A percentile compares a stretch with the other conserved stretches of the same genome.
phyloP scores from a whole-genome alignment of 2,329 filamentous ascomycete species.

The Monilinia fructicola region DNA sequence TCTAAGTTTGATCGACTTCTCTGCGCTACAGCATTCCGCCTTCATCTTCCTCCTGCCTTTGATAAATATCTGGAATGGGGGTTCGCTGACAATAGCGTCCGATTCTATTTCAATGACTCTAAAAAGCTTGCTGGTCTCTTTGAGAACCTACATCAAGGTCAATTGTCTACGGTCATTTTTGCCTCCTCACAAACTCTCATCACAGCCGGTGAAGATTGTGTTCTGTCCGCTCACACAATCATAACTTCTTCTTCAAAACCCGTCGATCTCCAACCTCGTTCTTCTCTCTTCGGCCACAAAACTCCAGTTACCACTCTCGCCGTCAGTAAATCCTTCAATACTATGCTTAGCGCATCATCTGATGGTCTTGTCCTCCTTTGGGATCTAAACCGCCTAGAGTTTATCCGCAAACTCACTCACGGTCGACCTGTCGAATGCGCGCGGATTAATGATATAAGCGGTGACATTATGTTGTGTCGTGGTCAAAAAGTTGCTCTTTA shows the following conservation, averaged over 20 bases:
- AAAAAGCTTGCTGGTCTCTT: conserved; percentile 83
- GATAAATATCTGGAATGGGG: conserved; percentile 97
- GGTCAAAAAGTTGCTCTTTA: conserved; percentile 75
- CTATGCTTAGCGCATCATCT: conserved; percentile 77
- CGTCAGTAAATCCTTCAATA: conserved; percentile 83
- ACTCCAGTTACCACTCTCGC: conserved; percentile 78
- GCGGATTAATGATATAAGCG: conserved; percentile 84
- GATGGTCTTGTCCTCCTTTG: conserved; percentile 86
- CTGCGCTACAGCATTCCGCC: conserved; percentile 77
- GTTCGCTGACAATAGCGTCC: conserved; percentile 86
- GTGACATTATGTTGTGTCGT: conserved; percentile 83
- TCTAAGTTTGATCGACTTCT: conserved; percentile 79
- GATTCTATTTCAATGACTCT: conserved; percentile 84
- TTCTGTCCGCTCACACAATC: conserved; percentile 80
- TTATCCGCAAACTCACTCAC: conserved; percentile 71
- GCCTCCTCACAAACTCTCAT: conserved; percentile 88
- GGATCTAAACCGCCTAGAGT: conserved; percentile 89
- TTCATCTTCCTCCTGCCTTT: conserved; percentile 82
- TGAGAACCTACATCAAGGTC: conserved; percentile 90
- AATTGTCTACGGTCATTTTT: conserved; percentile 79
- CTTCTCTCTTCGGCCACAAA: conserved; percentile 87
- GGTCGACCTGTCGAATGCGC: conserved; percentile 67
- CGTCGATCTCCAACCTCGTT: conserved; percentile 75
- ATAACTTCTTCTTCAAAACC: conserved; percentile 61
- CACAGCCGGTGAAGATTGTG: conserved; percentile 89